Base-by-base conservation (phyloP, 2,329 filamentous ascomycete species). In the Didymosphaeria variabile region DNA sequence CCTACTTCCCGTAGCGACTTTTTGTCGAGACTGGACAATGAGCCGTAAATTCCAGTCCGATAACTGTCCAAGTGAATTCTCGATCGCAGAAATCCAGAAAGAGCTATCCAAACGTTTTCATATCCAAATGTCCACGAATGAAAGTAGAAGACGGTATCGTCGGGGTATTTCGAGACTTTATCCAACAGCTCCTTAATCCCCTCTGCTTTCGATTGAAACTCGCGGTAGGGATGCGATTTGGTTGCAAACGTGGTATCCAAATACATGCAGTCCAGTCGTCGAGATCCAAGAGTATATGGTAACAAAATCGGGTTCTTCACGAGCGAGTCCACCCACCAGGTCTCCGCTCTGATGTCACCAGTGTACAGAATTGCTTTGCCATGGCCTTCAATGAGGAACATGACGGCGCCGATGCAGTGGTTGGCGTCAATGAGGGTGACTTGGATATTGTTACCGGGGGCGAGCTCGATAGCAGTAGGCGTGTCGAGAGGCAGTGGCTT, bases 61-160 rank as follows among this genome's bases (percentile, higher is more conserved):
- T 97, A 97, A 17, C 87, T 81, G 72, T 97, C 93, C 2, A 97
- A 87, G 69, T 97, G 94, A 1, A 97, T 86, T 82, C 90, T 68
- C 0, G 89, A 90, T 6, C 86, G 79, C 0, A 97, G 80, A 12
- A 88, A 87, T 23, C 88, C 86, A 0, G 93, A 89, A 0, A 98
- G 79, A 0, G 92, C 90, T 60, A 93, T 82, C 93, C 93, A 97
- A 0, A 97, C 93, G 55, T 97, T 91, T 74, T 98, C 94, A 65
- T 97, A 97, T 0, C 91, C 92, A 72, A 95, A 95, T 0, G 94
- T 97, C 93, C 94, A 97, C 0, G 93, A 87, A 59, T 93, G 87
- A 49, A 98, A 85, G 75, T 97, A 91, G 70, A 97, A 97, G 0
- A 90, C 76, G 0, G 93, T 97, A 42, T 92, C 87, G 1, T 81